phyloP scores from a whole-genome alignment of 2,329 filamentous ascomycete species.

The Zymoseptoria pseudotritici region DNA sequence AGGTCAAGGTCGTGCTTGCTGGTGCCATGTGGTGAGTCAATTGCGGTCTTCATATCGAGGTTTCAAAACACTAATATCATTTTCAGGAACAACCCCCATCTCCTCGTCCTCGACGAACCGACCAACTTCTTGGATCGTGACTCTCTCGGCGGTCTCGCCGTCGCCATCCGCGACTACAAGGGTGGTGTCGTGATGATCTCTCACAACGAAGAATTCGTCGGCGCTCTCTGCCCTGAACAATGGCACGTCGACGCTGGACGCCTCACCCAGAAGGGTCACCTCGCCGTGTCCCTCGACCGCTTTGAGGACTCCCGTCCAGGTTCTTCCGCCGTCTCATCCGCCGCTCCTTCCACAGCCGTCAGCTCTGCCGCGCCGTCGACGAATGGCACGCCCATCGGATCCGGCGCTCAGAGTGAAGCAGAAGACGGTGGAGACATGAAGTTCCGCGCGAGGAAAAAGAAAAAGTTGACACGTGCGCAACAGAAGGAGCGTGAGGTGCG shows the following conservation, averaged over 20 bases:
- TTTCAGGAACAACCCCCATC: constrained; percentile 75
- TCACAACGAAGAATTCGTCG: constrained; percentile 98
- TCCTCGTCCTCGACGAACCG: constrained; percentile 94
- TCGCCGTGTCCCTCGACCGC: constrained; percentile 66
- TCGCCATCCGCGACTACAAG: constrained; percentile 96
- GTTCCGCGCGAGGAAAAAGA: constrained; percentile 91
- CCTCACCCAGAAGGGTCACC: constrained; percentile 73
- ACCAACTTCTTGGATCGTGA: constrained; percentile 99
- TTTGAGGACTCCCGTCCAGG: constrained; percentile 77
- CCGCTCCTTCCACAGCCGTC: constrained; percentile 50
- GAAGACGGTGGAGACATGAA: constrained; percentile 78
- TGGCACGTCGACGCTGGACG: constrained; percentile 88
- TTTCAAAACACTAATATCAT: constrained; percentile 2
- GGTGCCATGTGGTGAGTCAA: constrained; percentile 44
- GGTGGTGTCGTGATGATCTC: constrained; percentile 99
- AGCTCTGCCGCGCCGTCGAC: constrained; percentile 26
- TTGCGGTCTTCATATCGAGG: background rate
- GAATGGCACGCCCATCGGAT: constrained; percentile 28
- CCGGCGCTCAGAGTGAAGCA: constrained; percentile 45
- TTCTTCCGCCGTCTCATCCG: constrained; percentile 58
- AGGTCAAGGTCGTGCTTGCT: constrained; percentile 97
- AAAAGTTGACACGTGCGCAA: constrained; percentile 97
- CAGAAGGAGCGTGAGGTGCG: constrained; percentile 87
- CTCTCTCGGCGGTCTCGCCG: constrained; percentile 91
- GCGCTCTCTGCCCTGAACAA: constrained; percentile 89